Base-by-base conservation (phyloP, 73 alveolate species). In the Paramecium pentaurelia region DNA sequence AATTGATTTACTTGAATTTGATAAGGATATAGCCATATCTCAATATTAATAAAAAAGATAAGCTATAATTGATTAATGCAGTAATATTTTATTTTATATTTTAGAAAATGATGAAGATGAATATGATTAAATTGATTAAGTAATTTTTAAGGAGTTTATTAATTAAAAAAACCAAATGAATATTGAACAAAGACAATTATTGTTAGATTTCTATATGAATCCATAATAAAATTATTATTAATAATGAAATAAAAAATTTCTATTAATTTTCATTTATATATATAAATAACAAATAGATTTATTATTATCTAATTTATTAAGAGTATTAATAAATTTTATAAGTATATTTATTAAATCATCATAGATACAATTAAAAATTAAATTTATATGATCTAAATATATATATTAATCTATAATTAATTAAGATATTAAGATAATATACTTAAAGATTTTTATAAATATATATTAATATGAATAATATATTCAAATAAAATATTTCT, bases 121-220 rank as follows among this genome's bases (percentile, higher is more conserved):
- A 44, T 73, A 60, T 40, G 93, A 87, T 8, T 27, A 59, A 18
- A 87, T 87, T 7, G 88, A 87, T n/a, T 58, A 87, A 20, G 44
- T 16, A 20, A 8, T 8, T n/a, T 73, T 64, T n/a, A 42, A 64
- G 7, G 88, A 87, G 18, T 73, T 64, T 37, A 60, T 40, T 14
- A 38, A 60, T 68, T 58, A 73, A 9, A 49, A 38, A 16, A 64
- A 87, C 27, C 22, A 22, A 60, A 77, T n/a, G 11, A 87, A 68
- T 8, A 58, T 44, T 37, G 73, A 77, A 22, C 40, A 37, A 14
- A 75, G 70, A 36, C 25, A 37, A 6, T 14, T 25, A 1, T 30
- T 87, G 25, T 36, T 87, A 60, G 93, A 87, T 18, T 87, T 87
- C 77, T 87, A 87, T 60, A 87, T 87, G 93, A 87, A 87, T 87